Evolutionary conservation across 2,329 filamentous ascomycete genomes (phyloP), one percentile per base, ranked within the genome.

Genomic region (Ascosphaera aggregata): DNA sequence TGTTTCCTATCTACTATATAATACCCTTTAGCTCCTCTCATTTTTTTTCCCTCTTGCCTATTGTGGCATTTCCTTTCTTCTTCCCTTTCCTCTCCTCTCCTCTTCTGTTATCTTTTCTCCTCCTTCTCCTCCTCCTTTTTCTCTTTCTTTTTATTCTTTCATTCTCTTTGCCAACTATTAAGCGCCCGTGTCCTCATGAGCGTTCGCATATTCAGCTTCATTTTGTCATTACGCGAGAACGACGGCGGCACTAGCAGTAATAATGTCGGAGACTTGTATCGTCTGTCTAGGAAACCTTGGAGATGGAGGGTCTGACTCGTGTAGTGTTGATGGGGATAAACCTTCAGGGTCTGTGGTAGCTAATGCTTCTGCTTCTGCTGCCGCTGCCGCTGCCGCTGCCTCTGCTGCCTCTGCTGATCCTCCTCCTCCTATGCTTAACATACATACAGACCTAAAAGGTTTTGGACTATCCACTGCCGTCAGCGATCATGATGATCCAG

Each of bases 281-380:
- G 73, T 77, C 55, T 77, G 73, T 62, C 64, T 77, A 61, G 72
- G 71, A 63, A 71, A 76, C 62, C 68, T 77, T 59, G 67, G 65
- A 58, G 65, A 62, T 61, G 63, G 61, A 56, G 60, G 61, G 59
- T 63, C 61, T 59, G 62, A 63, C 52, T 58, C 57, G 50, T 52
- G 50, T 60, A 27, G 22, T 11, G 22, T 27, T 11, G 22, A 27
- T 5, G 22, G 22, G 11, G 22, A 27, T 11, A 27, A 27, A 7
- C 7, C 22, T 5, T 27, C 22, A 5, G 22, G 22, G 22, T 27
- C 22, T 27, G 22, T 5, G 22, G n/a, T n/a, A n/a, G n/a, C n/a
- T n/a, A n/a, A n/a, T n/a, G n/a, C n/a, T n/a, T n/a, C n/a, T n/a
- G n/a, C n/a, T n/a, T n/a, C n/a, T n/a, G n/a, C n/a, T n/a, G n/a